Evolutionary conservation across 352 stramenopile genomes (phyloP), one percentile per base, ranked within the genome.

Genomic region (Globisporangium cylindrosporum): DNA sequence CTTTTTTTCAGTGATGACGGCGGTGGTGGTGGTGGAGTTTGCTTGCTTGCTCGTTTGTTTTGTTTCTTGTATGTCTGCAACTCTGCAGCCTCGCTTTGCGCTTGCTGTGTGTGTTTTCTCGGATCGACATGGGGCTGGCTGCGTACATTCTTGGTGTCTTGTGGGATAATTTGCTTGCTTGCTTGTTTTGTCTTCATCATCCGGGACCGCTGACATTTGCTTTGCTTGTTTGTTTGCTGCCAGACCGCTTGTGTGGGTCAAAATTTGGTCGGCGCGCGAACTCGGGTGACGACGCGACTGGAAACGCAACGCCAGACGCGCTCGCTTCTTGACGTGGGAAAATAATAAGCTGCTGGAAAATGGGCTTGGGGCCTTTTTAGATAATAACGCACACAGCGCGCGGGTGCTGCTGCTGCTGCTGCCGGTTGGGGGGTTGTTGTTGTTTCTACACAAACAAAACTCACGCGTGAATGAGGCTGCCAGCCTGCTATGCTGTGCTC

Each of bases 401-500:
- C 38, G 38, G 38, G 12, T 51, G 18, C 1, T 24, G 43, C 29
- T n/a, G 41, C 41, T n/a, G n/a, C n/a, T 51, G 43, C 43, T 51
- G 43, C 18, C 18, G 43, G 43, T 51, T 51, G 43, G 43, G 43
- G 43, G 29, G 29, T 32, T 2, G 29, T 32, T 32, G 29, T 32
- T 32, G 53, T 29, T 18, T 36, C 27, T 38, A 14, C 25, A 60
- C 10, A 5, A 41, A 59, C 12, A 27, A 58, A 58, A 56, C 49
- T 34, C n/a, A 60, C 27, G 22, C 14, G 27, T 22, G 22, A 59
- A 38, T 10, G 32, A 60, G 27, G 10, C 7, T 27, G 18, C 7
- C 20, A n/a, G 4, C 34, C 38, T 55, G 59, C 59, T 64, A 64
- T 34, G 59, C 59, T 38, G 59, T 64, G 59, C 24, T 53, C 59